Conservation (phyloP, 306 rosid species). For the Arachis stenosperma region DNA sequence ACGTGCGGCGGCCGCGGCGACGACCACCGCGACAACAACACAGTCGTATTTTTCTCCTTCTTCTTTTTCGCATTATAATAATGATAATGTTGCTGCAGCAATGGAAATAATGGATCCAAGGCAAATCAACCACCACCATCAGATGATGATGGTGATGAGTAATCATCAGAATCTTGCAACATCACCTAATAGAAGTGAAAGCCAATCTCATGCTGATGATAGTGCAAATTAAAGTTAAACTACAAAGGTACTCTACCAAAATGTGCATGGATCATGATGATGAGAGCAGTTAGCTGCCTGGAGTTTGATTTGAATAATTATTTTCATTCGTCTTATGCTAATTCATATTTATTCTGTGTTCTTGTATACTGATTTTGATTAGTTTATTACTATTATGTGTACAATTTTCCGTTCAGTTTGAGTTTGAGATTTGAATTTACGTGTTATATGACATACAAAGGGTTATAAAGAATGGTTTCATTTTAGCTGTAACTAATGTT, state of each 20-base stretch:
- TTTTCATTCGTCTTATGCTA: slow-evolving; percentile 11
- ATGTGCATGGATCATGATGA: slow-evolving; percentile 21
- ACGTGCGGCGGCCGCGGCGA: too few species aligned
- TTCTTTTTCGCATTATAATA: too few species aligned
- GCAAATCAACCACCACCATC: slow-evolving; percentile 60
- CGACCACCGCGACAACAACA: slow-evolving; percentile 33
- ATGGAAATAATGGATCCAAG: slow-evolving; percentile 59
- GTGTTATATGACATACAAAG: background rate
- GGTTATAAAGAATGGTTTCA: background rate
- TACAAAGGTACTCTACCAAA: slow-evolving; percentile 3
- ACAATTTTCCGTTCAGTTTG: slow-evolving; percentile 20
- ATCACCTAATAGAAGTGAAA: slow-evolving; percentile 42
- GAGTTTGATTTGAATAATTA: slow-evolving; percentile 22
- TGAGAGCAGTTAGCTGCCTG: background rate
- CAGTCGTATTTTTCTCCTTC: slow-evolving; percentile 51
- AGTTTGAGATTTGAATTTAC: background rate
- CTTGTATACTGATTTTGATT: background rate
- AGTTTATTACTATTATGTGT: background rate
- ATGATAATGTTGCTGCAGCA: slow-evolving; percentile 37
- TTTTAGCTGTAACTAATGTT: background rate
- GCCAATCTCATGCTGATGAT: slow-evolving; percentile 53
- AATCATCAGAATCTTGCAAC: slow-evolving; percentile 31
- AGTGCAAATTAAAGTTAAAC: slow-evolving; percentile 14
- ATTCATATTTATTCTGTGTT: background rate
- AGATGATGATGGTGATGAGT: slow-evolving; percentile 42